These are phyloP conservation scores for Penicillium longicatenatum DNA, from an alignment of 495 filamentous ascomycete species.

Conservation along the genomic window DNA sequence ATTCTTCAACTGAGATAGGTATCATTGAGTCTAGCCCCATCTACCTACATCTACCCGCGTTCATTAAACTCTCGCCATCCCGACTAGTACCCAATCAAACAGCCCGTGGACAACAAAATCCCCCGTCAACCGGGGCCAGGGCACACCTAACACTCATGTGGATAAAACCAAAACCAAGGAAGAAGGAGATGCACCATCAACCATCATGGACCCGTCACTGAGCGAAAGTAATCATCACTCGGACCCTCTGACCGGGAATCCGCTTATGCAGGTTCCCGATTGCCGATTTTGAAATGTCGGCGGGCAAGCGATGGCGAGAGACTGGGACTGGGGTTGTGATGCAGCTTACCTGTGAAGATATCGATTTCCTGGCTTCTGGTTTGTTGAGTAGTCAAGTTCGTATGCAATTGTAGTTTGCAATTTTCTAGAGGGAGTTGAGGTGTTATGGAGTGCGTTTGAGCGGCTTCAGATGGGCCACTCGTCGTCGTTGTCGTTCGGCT, in stretches of 20 bases:
- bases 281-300: background rate
- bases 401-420: background rate
- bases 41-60: too few relatives aligned
- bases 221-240: background rate
- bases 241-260: background rate
- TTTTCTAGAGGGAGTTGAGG: too few relatives aligned
- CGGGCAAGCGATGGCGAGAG: background rate
- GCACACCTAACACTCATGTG: background rate
- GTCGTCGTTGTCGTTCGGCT: background rate
- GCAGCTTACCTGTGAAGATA: background rate
- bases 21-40: background rate
- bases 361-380: background rate
- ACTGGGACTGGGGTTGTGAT: background rate
- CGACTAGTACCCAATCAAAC: too few relatives aligned
- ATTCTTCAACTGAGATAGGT: background rate
- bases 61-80: too few relatives aligned
- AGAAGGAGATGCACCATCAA: background rate
- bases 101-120: background rate
- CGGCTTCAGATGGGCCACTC: background rate
- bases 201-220: background rate
- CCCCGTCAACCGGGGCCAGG: background rate
- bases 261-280: constrained; percentile 5
- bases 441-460: background rate
- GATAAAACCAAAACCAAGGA: background rate
- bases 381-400: background rate